phyloP scores from a whole-genome alignment of 2,329 filamentous ascomycete species.

The Mariannaea sp. region DNA sequence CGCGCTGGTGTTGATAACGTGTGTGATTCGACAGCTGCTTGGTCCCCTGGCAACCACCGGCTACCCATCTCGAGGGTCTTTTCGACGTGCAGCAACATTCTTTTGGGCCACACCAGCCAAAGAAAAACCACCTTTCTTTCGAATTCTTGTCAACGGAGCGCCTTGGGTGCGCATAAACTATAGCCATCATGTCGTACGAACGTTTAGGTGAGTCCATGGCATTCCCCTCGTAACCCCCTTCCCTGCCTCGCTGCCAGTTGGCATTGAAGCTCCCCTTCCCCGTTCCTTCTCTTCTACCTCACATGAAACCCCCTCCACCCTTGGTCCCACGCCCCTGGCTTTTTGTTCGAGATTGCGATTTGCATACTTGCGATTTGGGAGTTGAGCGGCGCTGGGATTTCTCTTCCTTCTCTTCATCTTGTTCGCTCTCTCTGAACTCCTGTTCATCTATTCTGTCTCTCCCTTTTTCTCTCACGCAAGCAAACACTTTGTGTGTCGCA shows the following conservation, averaged over 20 bases:
- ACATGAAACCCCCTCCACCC: conserved; percentile 33
- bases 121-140: conserved; percentile 4
- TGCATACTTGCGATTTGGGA: neutral
- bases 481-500: conserved; percentile 18
- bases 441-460: neutral
- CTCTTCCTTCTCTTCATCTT: neutral
- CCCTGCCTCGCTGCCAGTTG: conserved; percentile 4
- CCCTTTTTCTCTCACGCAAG: conserved; percentile 8
- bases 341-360: conserved; percentile 18
- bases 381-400: conserved; percentile 11
- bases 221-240: conserved; percentile 24
- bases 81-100: conserved; percentile 3
- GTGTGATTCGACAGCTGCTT: conserved; percentile 14
- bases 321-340: conserved; percentile 27
- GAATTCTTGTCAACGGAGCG: conserved; percentile 17
- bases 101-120: conserved; percentile 18
- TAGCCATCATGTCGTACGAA: conserved; percentile 70
- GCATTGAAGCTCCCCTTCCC: conserved; percentile 18
- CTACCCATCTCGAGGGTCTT: neutral
- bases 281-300: conserved; percentile 23
- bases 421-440: neutral
- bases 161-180: conserved; percentile 34
- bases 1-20: conserved; percentile 17
- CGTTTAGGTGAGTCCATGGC: conserved; percentile 64
- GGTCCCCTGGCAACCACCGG: conserved; percentile 30